Conservation (phyloP, 2,329 filamentous ascomycete genomes). For the Arthrocladium fulminans region DNA sequence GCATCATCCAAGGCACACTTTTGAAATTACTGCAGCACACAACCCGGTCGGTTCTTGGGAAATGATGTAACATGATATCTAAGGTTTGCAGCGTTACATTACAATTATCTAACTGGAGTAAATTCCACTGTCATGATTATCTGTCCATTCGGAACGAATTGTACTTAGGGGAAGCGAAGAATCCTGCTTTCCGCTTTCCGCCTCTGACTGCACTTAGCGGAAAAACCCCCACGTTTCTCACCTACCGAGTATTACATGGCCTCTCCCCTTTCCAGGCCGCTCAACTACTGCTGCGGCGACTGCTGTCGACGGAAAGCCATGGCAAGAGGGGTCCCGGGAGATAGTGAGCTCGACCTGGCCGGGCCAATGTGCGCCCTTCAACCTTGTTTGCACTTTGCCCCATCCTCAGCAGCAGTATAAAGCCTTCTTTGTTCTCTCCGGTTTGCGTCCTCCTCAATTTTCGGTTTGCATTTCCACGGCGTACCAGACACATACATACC, state of each 20-base stretch:
- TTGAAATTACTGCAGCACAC: background rate
- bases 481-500: too few species aligned
- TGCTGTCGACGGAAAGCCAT: background rate
- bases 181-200: background rate
- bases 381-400: background rate
- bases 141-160: background rate
- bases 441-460: background rate
- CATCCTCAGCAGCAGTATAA: background rate
- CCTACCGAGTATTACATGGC: background rate
- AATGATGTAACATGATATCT: conserved; percentile 6
- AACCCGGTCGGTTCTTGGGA: background rate
- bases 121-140: conserved; percentile 1
- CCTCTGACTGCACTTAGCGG: conserved; percentile 8
- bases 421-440: background rate
- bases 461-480: background rate
- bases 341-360: background rate
- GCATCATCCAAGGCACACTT: background rate
- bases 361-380: background rate
- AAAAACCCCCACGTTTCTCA: conserved; percentile 7
- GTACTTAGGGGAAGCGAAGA: conserved; percentile 4
- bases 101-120: background rate
- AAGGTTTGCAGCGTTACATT: conserved; percentile 1
- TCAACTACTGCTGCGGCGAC: background rate
- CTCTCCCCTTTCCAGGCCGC: conserved; percentile 3
- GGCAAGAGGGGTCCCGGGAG: background rate